A percentile compares a stretch with the other conserved stretches of the same genome.
Evolutionary conservation across 176 grass and related monocot species (phyloP).

Genomic region (Carex pumila): DNA sequence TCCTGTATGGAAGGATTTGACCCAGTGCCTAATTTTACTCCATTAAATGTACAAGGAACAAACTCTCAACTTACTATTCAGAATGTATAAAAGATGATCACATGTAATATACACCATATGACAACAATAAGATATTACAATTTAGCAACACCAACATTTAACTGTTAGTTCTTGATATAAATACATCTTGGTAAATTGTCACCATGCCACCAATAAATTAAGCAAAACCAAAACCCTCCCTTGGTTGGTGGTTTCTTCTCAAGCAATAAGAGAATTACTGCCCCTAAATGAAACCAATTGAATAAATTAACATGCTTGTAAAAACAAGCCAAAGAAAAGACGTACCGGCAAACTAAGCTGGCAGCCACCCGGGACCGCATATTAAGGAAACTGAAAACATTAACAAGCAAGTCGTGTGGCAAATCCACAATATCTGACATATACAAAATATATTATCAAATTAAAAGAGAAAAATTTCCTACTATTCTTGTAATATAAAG

Average conservation of each 20-base stretch:
- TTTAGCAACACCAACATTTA: background rate
- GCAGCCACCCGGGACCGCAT: constrained; percentile 57
- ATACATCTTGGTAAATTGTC: background rate
- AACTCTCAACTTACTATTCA: background rate
- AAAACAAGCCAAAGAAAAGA: constrained; percentile 3
- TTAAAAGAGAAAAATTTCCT: background rate
- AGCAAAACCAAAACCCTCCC: background rate
- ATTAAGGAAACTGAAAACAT: constrained; percentile 78
- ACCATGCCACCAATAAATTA: background rate
- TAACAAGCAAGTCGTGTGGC: constrained; percentile 64
- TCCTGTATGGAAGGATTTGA: background rate
- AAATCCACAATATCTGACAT: constrained; percentile 43
- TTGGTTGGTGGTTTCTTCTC: background rate
- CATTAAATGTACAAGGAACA: background rate
- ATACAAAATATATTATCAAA: background rate
- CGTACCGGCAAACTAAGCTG: constrained; percentile 71
- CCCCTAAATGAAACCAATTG: background rate
- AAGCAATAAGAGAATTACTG: background rate
- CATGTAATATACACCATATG: background rate
- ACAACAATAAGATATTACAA: background rate
- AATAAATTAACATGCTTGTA: background rate
- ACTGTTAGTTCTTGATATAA: background rate
- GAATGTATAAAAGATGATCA: background rate
- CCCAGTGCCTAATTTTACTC: background rate
- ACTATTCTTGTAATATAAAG: background rate